Conservation (phyloP, 441 rosid genomes). For the Populus hybrid region DNA sequence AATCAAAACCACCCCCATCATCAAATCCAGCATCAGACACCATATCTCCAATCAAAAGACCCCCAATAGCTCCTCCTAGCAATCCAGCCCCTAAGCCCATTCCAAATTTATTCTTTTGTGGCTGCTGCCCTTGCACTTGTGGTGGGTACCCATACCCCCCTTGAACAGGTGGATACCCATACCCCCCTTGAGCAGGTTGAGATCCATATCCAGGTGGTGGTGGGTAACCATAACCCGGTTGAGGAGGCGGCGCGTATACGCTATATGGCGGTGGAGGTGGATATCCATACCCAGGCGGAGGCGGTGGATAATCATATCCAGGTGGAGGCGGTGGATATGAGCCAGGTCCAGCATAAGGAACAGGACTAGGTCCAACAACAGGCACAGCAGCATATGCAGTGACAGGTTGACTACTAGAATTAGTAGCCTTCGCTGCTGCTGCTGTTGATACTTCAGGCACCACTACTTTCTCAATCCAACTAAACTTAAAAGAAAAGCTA, state of each 20-base stretch:
- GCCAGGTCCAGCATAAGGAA: constrained; percentile 21
- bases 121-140: constrained; percentile 30
- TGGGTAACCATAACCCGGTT: constrained; percentile 17
- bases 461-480: constrained; percentile 24
- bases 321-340: constrained; percentile 20
- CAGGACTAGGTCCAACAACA: constrained; percentile 24
- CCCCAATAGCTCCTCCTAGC: constrained; percentile 56
- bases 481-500: constrained; percentile 50
- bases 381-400: constrained; percentile 32
- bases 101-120: constrained; percentile 46
- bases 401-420: constrained; percentile 15
- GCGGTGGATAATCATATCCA: constrained; percentile 21
- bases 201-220: constrained; percentile 9
- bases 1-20: constrained; percentile 29
- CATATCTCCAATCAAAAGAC: constrained; percentile 58
- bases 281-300: constrained; percentile 19
- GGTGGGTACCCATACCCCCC: constrained; percentile 35
- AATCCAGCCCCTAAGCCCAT: constrained; percentile 70
- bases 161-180: constrained; percentile 33
- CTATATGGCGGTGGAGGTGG: constrained; percentile 18
- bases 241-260: constrained; percentile 3
- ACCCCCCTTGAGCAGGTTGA: constrained; percentile 14
- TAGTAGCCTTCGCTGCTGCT: not conserved
- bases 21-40: constrained; percentile 52
- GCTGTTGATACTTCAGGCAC: not conserved